These are phyloP conservation scores for Aspergillus novoparasiticus DNA, from an alignment of 2,329 filamentous ascomycete species.

Conservation along the genomic window DNA sequence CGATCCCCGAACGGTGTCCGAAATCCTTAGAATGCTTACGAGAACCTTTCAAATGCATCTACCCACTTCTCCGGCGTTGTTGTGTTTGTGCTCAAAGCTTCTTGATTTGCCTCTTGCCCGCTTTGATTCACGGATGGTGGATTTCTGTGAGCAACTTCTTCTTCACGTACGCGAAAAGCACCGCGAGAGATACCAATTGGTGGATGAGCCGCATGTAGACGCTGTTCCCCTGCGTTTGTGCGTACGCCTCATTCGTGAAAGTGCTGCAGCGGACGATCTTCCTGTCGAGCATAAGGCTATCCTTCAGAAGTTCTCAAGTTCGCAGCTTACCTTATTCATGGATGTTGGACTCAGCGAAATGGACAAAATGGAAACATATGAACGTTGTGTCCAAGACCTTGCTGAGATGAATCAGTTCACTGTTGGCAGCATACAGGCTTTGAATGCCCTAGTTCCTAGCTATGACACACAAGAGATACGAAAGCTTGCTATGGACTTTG, in stretches of 20 bases:
- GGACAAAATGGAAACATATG: slow-evolving; percentile 65
- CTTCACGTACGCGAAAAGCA: slow-evolving; percentile 51
- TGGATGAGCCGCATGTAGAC: slow-evolving; percentile 34
- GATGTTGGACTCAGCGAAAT: slow-evolving; percentile 56
- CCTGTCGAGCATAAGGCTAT: slow-evolving; percentile 61
- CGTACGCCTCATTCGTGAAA: slow-evolving; percentile 72
- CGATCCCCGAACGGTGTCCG: slow-evolving; percentile 81
- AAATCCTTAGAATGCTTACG: slow-evolving; percentile 69
- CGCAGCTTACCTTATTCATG: slow-evolving; percentile 65
- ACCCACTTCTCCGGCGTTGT: slow-evolving; percentile 48
- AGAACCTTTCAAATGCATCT: slow-evolving; percentile 51
- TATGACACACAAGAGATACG: slow-evolving; percentile 56
- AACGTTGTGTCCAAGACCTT: slow-evolving; percentile 70
- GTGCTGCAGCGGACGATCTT: slow-evolving; percentile 59
- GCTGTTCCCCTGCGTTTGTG: slow-evolving; percentile 56
- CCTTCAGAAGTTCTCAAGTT: slow-evolving; percentile 65
- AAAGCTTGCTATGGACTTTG: slow-evolving; percentile 62
- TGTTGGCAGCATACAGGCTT: slow-evolving; percentile 72
- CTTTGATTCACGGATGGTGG: slow-evolving; percentile 64
- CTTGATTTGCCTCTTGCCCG: slow-evolving; percentile 63
- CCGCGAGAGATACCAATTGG: slow-evolving; percentile 29
- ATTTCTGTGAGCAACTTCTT: slow-evolving; percentile 63
- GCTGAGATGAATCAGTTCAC: slow-evolving; percentile 63
- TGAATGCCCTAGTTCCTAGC: slow-evolving; percentile 49
- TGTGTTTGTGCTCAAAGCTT: slow-evolving; percentile 73